Conservation (phyloP, 306 rosid species). For the Rosa lucieae region DNA sequence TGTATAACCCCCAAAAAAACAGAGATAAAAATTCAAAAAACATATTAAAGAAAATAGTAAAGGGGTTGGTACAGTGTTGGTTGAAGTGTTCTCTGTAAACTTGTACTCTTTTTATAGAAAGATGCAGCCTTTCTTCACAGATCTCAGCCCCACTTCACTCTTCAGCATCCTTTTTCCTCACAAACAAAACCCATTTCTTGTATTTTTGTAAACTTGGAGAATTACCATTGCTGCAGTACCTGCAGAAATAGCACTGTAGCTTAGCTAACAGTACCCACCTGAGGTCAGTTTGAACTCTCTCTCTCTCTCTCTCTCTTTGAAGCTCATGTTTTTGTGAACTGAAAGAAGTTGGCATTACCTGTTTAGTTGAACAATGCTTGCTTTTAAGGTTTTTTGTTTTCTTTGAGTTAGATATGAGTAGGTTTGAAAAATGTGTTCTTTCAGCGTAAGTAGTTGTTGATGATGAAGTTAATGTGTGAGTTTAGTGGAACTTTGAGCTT, state of each 20-base stretch:
- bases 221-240: constrained; percentile 27
- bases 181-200: background rate
- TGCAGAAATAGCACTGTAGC: constrained; percentile 8
- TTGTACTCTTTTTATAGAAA: constrained; percentile 16
- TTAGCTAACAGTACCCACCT: constrained; percentile 5
- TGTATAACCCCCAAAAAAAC: background rate
- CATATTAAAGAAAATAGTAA: background rate
- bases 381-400: constrained; percentile 12
- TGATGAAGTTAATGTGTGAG: constrained; percentile 40
- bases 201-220: background rate
- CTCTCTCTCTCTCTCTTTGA: background rate
- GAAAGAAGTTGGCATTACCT: constrained; percentile 25
- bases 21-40: background rate
- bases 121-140: constrained; percentile 27
- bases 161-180: constrained; percentile 6
- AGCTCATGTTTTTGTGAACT: constrained; percentile 2
- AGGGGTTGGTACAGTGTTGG: constrained; percentile 17
- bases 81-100: background rate
- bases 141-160: constrained; percentile 28
- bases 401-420: constrained; percentile 46
- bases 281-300: constrained; percentile 24
- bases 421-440: constrained; percentile 39
- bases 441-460: constrained; percentile 24
- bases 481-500: constrained; percentile 34
- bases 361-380: constrained; percentile 23